Conservation (phyloP, 2,329 filamentous ascomycete species). For the Colletotrichum sp. region DNA sequence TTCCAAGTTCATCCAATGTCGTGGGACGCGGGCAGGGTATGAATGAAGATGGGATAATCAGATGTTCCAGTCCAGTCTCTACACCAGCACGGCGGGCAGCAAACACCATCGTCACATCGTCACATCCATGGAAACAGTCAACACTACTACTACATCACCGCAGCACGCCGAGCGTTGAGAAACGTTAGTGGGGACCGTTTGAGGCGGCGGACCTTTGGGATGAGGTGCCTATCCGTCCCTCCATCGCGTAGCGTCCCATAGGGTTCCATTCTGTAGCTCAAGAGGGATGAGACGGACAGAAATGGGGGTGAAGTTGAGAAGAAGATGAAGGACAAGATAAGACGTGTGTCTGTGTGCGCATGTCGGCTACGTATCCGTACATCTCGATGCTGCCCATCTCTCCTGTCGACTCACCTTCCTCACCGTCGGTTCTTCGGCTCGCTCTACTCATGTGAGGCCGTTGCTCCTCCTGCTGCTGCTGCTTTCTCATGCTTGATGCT, state of each 20-base stretch:
- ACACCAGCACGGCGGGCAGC: not conserved
- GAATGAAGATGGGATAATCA: not conserved
- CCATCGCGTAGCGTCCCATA: constrained; percentile 3
- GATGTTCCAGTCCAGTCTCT: not conserved
- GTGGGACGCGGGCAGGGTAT: not conserved
- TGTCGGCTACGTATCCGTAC: not conserved
- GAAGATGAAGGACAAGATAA: not conserved
- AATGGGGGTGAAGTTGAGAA: not conserved
- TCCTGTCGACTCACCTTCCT: not conserved
- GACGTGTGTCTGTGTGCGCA: not conserved
- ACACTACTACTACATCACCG: not conserved
- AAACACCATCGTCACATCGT: not conserved
- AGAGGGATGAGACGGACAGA: not conserved
- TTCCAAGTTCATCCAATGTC: not conserved
- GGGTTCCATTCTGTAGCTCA: not conserved
- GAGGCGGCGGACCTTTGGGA: constrained; percentile 7
- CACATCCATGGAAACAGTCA: not conserved
- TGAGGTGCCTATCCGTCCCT: constrained; percentile 13
- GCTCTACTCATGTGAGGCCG: not conserved
- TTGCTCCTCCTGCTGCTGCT: not conserved
- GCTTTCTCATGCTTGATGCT: not conserved
- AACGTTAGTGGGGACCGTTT: not conserved
- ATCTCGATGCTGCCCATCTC: not conserved
- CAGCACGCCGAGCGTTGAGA: not conserved
- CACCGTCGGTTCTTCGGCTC: not conserved